Percentiles rank a stretch among this genome's conserved stretches.
phyloP scores from a whole-genome alignment of 176 grass and related monocot species.

The Paspalum notatum region DNA sequence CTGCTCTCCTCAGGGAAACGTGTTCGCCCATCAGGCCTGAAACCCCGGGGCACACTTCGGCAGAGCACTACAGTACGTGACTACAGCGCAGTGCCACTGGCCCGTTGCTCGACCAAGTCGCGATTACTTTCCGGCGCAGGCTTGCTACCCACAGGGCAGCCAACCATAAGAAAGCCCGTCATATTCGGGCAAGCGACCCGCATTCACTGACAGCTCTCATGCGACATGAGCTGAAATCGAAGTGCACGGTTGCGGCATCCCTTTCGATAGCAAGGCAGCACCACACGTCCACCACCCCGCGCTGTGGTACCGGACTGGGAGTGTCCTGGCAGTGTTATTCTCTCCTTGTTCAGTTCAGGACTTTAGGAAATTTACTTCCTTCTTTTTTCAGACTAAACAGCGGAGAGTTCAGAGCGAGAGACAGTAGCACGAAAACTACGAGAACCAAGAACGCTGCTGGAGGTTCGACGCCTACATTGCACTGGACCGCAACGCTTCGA shows the following conservation, averaged over 20 bases:
- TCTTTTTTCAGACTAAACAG: no score
- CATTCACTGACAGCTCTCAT: background rate
- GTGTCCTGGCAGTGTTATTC: background rate
- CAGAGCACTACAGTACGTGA: background rate
- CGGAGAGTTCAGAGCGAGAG: no score
- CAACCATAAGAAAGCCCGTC: background rate
- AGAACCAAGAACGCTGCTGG: background rate
- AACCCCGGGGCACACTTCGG: background rate
- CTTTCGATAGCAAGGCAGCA: conserved; percentile 24
- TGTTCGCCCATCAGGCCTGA: conserved; percentile 1
- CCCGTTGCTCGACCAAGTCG: background rate
- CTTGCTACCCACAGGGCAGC: background rate
- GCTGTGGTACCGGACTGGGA: background rate
- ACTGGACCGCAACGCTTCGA: background rate
- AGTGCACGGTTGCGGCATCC: background rate
- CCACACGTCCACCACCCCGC: background rate
- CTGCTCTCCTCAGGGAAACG: background rate
- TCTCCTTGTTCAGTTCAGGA: background rate
- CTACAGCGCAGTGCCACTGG: background rate
- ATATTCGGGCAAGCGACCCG: background rate
- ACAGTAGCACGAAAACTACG: no score
- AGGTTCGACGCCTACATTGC: background rate
- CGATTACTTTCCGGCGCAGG: background rate
- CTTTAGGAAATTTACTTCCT: background rate
- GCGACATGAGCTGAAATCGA: conserved; percentile 14